Evolutionary conservation across 108 stramenopile species (phyloP), one percentile per base, ranked within the genome.

Genomic region (Skeletonema potamos): DNA sequence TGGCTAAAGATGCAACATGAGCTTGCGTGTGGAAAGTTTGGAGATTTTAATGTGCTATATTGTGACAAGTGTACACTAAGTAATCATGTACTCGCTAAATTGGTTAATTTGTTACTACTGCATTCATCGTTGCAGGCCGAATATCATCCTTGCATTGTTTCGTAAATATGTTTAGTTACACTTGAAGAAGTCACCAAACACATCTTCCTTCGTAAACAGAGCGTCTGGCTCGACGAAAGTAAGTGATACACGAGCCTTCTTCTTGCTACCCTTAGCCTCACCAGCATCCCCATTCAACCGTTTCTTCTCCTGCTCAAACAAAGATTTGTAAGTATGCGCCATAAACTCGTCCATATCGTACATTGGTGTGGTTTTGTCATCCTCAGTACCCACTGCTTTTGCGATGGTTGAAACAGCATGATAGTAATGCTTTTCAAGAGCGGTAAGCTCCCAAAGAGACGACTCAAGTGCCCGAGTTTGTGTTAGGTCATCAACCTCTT

Each of bases 381-480:
- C 85, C 36, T 73, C 74, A 1, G 62, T 80, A 4, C 92, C 91
- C 27, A 85, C 72, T 0, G 89, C 86, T 64, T 85, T 79, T 7
- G 95, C 96, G 64, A 98, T 62, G 10, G 88, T 89, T 6, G 91
- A 82, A 10, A 98, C 86, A 44, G 91, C 87, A 10, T 88, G 91
- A 73, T 92, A 87, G 66, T 94, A 97, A 78, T 98, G 98, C 22
- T 78, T 73, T 76, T 90, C 83, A 46, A 98, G 87, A 13, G 91
- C 94, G 27, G 65, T 59, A 15, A 97, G 63, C 82, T 98, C 98
- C 97, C 97, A 97, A 43, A 98, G 66, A 8, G 89, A 95, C 32
- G 89, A 94, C 70, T 92, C 88, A 57, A 98, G 62, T 18, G 94
- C 95, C 64, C 81, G 71, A 36, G 86, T 73, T 68, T 87, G 32